These are phyloP conservation scores for Candida stauntonica DNA, from an alignment of 805 yeast species.

Conservation along the genomic window DNA sequence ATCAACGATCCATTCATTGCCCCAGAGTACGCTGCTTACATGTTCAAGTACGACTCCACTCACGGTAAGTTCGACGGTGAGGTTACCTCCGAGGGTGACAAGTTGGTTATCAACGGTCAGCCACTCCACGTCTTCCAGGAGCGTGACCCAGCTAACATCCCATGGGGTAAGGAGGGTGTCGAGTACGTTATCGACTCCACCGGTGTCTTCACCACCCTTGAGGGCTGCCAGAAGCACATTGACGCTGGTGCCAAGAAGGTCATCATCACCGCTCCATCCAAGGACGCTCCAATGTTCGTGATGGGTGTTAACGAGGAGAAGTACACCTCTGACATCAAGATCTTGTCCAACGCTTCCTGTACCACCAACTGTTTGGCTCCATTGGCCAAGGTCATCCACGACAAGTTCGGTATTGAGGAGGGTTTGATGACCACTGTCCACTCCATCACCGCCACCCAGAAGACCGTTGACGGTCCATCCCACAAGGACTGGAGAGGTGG, in stretches of 20 bases:
- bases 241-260: slow-evolving; percentile 94
- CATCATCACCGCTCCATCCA: slow-evolving; percentile 89
- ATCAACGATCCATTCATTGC: slow-evolving; percentile 90
- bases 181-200: slow-evolving; percentile 90
- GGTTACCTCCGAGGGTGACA: slow-evolving; percentile 53
- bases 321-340: slow-evolving; percentile 70
- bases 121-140: slow-evolving; percentile 68
- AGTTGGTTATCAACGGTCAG: slow-evolving; percentile 65
- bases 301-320: slow-evolving; percentile 83
- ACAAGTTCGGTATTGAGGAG: slow-evolving; percentile 80
- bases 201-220: slow-evolving; percentile 85
- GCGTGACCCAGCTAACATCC: slow-evolving; percentile 80
- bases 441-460: slow-evolving; percentile 94
- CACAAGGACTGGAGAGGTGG: slow-evolving; percentile 99
- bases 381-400: slow-evolving; percentile 85
- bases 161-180: slow-evolving; percentile 83
- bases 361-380: slow-evolving; percentile 96
- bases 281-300: slow-evolving; percentile 94
- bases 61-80: slow-evolving; percentile 83
- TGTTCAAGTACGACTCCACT: slow-evolving; percentile 94
- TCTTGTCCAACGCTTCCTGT: slow-evolving; percentile 91
- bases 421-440: slow-evolving; percentile 96
- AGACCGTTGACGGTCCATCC: slow-evolving; percentile 95
- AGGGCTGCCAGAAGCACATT: slow-evolving; percentile 79
- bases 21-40: slow-evolving; percentile 88